A percentile compares a stretch with the other conserved stretches of the same genome.
Conservation (phyloP, 345 rosid genomes). For the Syzygium jambos region DNA sequence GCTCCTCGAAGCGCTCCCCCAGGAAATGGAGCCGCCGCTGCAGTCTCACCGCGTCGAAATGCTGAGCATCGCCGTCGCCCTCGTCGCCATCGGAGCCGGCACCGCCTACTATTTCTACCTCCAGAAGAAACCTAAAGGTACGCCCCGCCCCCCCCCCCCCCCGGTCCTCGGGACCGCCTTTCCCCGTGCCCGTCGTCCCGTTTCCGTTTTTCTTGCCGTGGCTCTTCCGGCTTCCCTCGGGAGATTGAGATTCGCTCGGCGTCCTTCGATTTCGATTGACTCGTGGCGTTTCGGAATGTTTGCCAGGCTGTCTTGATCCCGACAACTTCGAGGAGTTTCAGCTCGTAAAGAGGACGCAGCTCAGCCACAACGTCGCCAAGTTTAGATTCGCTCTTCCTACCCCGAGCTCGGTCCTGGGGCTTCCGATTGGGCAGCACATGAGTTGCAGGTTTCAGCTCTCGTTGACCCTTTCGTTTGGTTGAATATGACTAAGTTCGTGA, state of each 20-base stretch:
- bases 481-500: neutral
- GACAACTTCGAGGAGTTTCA: slow-evolving; percentile 37
- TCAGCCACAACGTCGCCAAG: slow-evolving; percentile 43
- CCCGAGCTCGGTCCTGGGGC: slow-evolving; percentile 35
- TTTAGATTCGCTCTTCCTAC: slow-evolving; percentile 41
- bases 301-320: slow-evolving; percentile 36
- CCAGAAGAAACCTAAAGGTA: slow-evolving; percentile 33
- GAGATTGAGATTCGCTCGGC: neutral
- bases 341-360: slow-evolving; percentile 27
- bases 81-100: slow-evolving; percentile 43
- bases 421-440: slow-evolving; percentile 49
- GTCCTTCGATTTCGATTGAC: neutral
- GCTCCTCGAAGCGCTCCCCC: neutral
- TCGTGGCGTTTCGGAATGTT: neutral
- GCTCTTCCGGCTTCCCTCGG: neutral
- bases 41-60: slow-evolving; percentile 34
- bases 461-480: neutral
- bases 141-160: too few relatives aligned
- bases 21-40: slow-evolving; percentile 17
- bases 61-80: slow-evolving; percentile 45
- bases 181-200: neutral
- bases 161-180: neutral
- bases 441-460: slow-evolving; percentile 35
- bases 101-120: slow-evolving; percentile 54
- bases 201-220: neutral